phyloP scores from a whole-genome alignment of 257 asterid genomes.

The Nemophila menziesii region DNA sequence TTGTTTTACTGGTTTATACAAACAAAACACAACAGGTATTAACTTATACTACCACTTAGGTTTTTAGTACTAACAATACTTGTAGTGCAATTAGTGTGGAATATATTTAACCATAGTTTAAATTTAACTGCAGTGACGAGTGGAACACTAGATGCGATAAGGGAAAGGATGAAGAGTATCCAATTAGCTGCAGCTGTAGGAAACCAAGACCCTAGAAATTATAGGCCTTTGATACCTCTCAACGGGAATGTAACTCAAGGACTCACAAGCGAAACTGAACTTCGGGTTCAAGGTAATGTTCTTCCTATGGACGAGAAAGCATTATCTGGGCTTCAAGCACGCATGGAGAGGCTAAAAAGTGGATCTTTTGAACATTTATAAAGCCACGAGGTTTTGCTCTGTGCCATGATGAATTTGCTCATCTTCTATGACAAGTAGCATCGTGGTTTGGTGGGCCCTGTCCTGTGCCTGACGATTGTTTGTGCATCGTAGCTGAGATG shows the following conservation, averaged over 20 bases:
- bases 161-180: slow-evolving; percentile 99
- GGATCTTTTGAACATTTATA: slow-evolving; percentile 68
- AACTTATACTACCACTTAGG: slow-evolving; percentile 6
- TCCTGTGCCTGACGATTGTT: too few species aligned
- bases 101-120: not conserved
- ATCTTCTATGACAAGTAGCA: too few species aligned
- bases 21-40: too few species aligned
- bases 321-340: slow-evolving; percentile 94
- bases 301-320: slow-evolving; percentile 98
- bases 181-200: slow-evolving; percentile 66
- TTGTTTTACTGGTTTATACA: too few species aligned
- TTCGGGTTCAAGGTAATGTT: slow-evolving; percentile 42
- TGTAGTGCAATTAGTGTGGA: not conserved
- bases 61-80: not conserved
- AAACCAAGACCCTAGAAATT: slow-evolving; percentile 42
- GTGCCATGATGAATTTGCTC: too few species aligned
- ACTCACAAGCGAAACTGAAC: slow-evolving; percentile 30
- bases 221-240: slow-evolving; percentile 44
- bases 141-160: slow-evolving; percentile 85
- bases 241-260: slow-evolving; percentile 36
- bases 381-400: not conserved
- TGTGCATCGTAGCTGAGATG: too few species aligned
- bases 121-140: slow-evolving; percentile 54
- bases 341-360: slow-evolving; percentile 92
- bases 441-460: too few species aligned